A percentile compares a stretch with the other conserved stretches of the same genome.
Conservation (phyloP, 768 basidiomycete genomes). For the Boletus reticulatus region DNA sequence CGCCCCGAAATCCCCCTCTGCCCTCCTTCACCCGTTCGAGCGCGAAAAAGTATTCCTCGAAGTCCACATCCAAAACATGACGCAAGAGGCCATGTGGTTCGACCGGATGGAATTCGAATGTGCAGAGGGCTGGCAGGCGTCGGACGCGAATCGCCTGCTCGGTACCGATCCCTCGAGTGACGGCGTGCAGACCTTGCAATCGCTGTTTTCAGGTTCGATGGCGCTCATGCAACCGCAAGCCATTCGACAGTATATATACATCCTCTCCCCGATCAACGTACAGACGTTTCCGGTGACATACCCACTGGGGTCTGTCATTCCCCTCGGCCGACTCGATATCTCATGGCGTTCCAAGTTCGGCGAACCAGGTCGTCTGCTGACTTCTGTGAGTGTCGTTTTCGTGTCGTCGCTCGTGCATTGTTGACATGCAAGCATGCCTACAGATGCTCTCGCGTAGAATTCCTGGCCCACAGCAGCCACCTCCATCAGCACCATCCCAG, state of each 20-base stretch:
- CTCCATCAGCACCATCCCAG: constrained; percentile 31
- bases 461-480: constrained; percentile 44
- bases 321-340: constrained; percentile 86
- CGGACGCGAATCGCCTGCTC: constrained; percentile 49
- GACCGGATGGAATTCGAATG: constrained; percentile 80
- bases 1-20: constrained; percentile 66
- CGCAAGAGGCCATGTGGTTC: constrained; percentile 72
- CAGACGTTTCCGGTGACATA: constrained; percentile 47
- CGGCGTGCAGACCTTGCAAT: constrained; percentile 22
- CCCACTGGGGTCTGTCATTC: constrained; percentile 67
- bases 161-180: background rate
- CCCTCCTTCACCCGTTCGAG: constrained; percentile 58
- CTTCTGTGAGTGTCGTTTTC: constrained; percentile 50
- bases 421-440: background rate
- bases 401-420: background rate
- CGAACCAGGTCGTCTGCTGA: constrained; percentile 83
- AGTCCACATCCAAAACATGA: constrained; percentile 88
- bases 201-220: constrained; percentile 58
- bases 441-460: constrained; percentile 80
- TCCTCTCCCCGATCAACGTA: constrained; percentile 54
- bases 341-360: constrained; percentile 85
- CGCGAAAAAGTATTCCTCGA: constrained; percentile 88
- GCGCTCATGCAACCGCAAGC: constrained; percentile 83
- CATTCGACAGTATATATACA: constrained; percentile 84
- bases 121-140: constrained; percentile 60